Evolutionary conservation across 768 basidiomycete species (phyloP).

Genomic region (Rhodotorula sphaerocarpa): DNA sequence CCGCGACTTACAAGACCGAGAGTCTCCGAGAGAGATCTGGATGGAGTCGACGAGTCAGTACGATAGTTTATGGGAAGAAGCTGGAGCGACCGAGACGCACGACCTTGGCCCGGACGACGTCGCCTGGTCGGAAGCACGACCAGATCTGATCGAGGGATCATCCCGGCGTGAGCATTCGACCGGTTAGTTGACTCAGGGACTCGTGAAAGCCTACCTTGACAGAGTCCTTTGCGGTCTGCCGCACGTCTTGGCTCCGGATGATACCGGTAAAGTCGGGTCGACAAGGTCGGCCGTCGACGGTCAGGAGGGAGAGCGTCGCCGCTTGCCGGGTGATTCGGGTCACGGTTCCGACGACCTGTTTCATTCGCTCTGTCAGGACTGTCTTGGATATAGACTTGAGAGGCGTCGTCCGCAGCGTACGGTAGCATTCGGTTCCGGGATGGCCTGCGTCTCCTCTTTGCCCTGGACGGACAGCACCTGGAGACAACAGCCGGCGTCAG

Average conservation of each 20-base stretch:
- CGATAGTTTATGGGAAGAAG: not conserved
- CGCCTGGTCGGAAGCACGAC: constrained; percentile 84
- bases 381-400: not conserved
- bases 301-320: constrained; percentile 71
- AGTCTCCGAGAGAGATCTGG: constrained; percentile 84
- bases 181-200: not conserved
- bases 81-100: constrained; percentile 48
- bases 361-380: not conserved
- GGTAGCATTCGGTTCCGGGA: constrained; percentile 42
- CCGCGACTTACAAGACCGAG: constrained; percentile 54
- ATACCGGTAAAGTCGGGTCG: constrained; percentile 82
- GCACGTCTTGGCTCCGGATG: constrained; percentile 76
- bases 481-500: too few relatives aligned
- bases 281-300: constrained; percentile 78
- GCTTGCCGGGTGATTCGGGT: constrained; percentile 75
- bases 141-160: constrained; percentile 61
- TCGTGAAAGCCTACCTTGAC: constrained; percentile 47
- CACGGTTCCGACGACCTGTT: constrained; percentile 70
- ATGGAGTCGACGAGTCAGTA: not conserved
- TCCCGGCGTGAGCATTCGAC: too few relatives aligned
- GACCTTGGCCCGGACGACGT: constrained; percentile 77
- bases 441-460: constrained; percentile 24
- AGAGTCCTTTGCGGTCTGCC: constrained; percentile 81
- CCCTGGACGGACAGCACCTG: constrained; percentile 24
- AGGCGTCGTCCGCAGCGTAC: constrained; percentile 5